Percentiles rank a stretch among this genome's conserved stretches.
phyloP scores from a whole-genome alignment of 257 asterid genomes.

The Solanum dulcamara region DNA sequence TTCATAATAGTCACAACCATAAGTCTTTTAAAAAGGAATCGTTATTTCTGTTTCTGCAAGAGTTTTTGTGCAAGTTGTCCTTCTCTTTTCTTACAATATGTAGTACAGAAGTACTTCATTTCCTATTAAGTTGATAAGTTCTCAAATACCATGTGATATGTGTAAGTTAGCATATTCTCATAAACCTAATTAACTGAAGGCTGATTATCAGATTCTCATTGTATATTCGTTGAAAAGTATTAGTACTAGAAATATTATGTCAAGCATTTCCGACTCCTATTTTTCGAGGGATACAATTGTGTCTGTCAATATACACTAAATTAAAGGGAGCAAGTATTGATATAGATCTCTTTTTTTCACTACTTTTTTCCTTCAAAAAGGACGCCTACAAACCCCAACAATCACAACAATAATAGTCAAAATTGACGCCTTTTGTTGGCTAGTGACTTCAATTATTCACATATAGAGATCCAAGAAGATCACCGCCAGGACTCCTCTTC shows the following conservation, averaged over 20 bases:
- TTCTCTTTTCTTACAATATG: background rate
- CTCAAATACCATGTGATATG: background rate
- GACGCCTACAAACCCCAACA: background rate
- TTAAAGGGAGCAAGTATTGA: background rate
- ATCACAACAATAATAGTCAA: background rate
- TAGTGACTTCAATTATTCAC: background rate
- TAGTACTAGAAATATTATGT: background rate
- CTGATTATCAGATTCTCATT: background rate
- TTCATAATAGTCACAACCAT: background rate
- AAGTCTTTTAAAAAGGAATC: background rate
- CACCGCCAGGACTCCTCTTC: background rate
- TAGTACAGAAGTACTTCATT: background rate
- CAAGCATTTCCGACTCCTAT: background rate
- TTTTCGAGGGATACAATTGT: background rate
- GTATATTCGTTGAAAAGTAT: background rate
- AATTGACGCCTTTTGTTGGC: background rate
- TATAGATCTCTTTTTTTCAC: background rate
- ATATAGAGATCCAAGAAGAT: background rate
- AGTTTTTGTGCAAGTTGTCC: background rate
- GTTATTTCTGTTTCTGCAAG: background rate
- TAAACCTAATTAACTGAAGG: background rate
- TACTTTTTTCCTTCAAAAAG: background rate
- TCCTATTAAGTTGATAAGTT: background rate
- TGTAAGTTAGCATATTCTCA: background rate
- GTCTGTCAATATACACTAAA: background rate